phyloP scores from a whole-genome alignment of 73 alveolate genomes.

The Paraurostyla sp. region DNA sequence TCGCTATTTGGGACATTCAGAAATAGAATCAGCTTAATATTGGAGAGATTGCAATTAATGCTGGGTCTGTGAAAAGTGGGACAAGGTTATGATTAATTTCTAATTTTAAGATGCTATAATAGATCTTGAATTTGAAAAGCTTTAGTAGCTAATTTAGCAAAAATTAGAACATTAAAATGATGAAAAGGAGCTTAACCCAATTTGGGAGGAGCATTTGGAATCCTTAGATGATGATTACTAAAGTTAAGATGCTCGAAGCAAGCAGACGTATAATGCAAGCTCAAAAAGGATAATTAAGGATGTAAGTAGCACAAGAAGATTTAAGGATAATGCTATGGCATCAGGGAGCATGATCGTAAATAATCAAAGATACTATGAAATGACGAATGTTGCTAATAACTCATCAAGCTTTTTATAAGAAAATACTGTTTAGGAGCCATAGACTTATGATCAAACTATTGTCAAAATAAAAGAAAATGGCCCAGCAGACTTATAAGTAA shows the following conservation, averaged over 20 bases:
- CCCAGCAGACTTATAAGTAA: background rate
- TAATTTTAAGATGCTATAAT: conserved; percentile 8
- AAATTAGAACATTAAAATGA: background rate
- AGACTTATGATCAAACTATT: background rate
- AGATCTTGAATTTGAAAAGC: conserved; percentile 7
- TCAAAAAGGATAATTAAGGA: background rate
- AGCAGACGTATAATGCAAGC: background rate
- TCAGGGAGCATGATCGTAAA: too few species aligned
- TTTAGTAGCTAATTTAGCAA: background rate
- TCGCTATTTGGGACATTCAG: conserved; percentile 58
- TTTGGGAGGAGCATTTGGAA: conserved; percentile 34
- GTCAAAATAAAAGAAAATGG: conserved; percentile 10
- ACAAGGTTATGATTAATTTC: conserved; percentile 40
- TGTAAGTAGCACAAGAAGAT: too few species aligned
- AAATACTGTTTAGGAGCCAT: background rate
- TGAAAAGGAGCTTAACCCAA: background rate
- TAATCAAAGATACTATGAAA: too few species aligned
- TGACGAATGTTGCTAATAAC: background rate
- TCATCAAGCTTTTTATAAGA: background rate
- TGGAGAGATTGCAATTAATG: conserved; percentile 73
- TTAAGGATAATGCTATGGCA: too few species aligned
- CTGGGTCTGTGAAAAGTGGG: conserved; percentile 85
- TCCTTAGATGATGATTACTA: conserved; percentile 30
- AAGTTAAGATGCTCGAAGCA: background rate
- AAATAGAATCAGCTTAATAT: conserved; percentile 23